A percentile compares a stretch with the other conserved stretches of the same genome.
phyloP scores from a whole-genome alignment of 2,329 filamentous ascomycete species.

The Phoma sp. region DNA sequence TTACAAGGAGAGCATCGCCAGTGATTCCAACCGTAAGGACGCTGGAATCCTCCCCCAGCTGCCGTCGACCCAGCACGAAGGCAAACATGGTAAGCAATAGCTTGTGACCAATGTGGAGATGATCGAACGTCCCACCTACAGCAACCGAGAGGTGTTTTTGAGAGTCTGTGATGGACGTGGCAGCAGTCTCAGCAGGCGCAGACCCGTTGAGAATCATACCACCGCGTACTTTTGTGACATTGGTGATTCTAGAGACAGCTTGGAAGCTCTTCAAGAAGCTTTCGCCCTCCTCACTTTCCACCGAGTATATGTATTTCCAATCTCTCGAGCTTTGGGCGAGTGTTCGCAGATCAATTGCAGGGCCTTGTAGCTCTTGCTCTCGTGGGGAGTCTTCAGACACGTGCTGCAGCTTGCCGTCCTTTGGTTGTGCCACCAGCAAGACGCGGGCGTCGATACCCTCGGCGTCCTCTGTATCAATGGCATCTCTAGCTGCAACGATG shows the following conservation, averaged over 20 bases:
- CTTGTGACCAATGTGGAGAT: constrained; percentile 94
- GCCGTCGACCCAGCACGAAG: constrained; percentile 64
- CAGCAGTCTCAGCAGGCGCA: not conserved
- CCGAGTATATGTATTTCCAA: constrained; percentile 71
- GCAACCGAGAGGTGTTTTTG: constrained; percentile 68
- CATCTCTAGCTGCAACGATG: constrained; percentile 69
- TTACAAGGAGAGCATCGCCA: constrained; percentile 81
- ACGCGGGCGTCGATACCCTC: constrained; percentile 79
- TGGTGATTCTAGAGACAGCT: constrained; percentile 32
- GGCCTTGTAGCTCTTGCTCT: constrained; percentile 51
- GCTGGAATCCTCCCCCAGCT: constrained; percentile 44
- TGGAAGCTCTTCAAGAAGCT: constrained; percentile 59
- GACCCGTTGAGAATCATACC: constrained; percentile 34
- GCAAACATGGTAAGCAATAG: constrained; percentile 89
- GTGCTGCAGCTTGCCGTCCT: constrained; percentile 34
- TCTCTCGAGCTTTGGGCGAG: constrained; percentile 58
- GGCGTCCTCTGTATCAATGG: constrained; percentile 67
- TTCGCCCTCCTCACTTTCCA: constrained; percentile 69
- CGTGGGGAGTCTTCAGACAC: constrained; percentile 30
- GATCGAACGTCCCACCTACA: constrained; percentile 94
- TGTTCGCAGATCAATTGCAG: constrained; percentile 57
- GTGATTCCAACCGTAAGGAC: constrained; percentile 85
- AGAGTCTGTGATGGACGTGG: constrained; percentile 19
- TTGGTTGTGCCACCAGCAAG: constrained; percentile 70
- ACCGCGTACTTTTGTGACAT: constrained; percentile 45